Evolutionary conservation across 2,329 filamentous ascomycete species (phyloP), one percentile per base, ranked within the genome.

Genomic region (Blumeriella jaapii): DNA sequence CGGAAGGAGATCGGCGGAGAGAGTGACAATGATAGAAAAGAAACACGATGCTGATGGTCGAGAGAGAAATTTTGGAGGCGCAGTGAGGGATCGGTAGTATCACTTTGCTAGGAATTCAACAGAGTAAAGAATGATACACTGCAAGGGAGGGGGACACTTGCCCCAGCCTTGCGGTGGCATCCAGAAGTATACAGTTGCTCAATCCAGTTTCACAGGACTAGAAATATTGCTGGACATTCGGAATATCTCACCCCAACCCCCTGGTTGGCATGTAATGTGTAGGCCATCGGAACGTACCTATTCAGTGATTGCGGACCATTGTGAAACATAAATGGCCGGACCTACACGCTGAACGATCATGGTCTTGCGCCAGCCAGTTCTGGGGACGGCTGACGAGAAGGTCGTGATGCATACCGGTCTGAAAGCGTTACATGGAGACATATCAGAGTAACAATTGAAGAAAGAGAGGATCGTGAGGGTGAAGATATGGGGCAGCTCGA

Each of bases 51-150:
- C 23, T 41, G 33, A 36, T 35, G 41, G 24, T 42, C 46, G 46
- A 26, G 36, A 25, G 12, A 44, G 40, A 38, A 47, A 42, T 40
- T 41, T 39, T 29, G 34, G 40, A 45, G 45, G 44, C 45, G 38
- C 46, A 46, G 39, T 36, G 35, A 44, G 44, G 47, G 42, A 44
- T 46, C 32, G 36, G 20, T 41, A 28, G 34, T 40, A 40, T 47
- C 40, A 41, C 47, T 44, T 46, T 49, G 40, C 46, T 34, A 50
- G 39, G 36, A 46, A 48, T 47, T 47, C 23, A 43, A 42, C 13
- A 14, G 24, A 30, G 31, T 18, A 31, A 28, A 31, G 38, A 36
- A 42, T 47, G 34, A 29, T 35, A 37, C 12, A 34, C 43, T 32
- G 47, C 29, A 52, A 52, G 48, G 48, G 50, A 41, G 24, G 13